phyloP scores from a whole-genome alignment of 208 protist species.

The Borovskyia barvae region DNA sequence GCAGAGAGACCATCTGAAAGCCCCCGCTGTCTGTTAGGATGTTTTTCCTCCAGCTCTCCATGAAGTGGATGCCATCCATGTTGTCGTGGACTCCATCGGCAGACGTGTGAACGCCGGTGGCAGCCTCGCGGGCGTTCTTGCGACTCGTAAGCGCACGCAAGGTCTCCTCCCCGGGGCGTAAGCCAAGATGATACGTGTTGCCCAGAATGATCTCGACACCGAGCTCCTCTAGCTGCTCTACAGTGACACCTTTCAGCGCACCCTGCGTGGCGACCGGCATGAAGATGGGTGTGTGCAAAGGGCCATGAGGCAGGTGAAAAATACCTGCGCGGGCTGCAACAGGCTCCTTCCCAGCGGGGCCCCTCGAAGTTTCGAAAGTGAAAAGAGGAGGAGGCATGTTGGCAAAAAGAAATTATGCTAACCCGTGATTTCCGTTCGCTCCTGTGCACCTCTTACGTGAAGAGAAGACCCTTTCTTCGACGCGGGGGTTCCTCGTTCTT shows the following conservation, averaged over 20 bases:
- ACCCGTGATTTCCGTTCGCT: too few relatives aligned
- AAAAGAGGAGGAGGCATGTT: conserved; percentile 51
- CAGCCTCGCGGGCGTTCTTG: conserved; percentile 48
- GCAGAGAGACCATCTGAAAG: conserved; percentile 98
- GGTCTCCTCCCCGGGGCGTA: conserved; percentile 91
- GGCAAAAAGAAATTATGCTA: too few relatives aligned
- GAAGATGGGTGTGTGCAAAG: conserved; percentile 95
- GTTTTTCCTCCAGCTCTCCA: conserved; percentile 95
- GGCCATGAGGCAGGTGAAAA: conserved; percentile 90
- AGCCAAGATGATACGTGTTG: conserved; percentile 98
- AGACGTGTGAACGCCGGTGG: conserved; percentile 7
- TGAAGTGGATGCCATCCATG: conserved; percentile 96
- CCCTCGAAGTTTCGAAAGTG: conserved; percentile 63
- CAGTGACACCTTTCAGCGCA: conserved; percentile 95
- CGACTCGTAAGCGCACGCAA: conserved; percentile 69
- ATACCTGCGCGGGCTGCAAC: conserved; percentile 73
- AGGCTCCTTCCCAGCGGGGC: conserved; percentile 37
- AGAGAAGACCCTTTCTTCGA: too few relatives aligned
- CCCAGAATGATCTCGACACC: conserved; percentile 96
- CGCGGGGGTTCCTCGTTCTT: too few relatives aligned
- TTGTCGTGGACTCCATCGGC: conserved; percentile 60
- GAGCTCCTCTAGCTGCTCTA: conserved; percentile 92
- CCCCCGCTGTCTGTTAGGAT: conserved; percentile 98
- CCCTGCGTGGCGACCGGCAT: conserved; percentile 99
- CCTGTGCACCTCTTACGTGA: too few relatives aligned